phyloP scores from a whole-genome alignment of 2,329 filamentous ascomycete genomes.

The Bimuria novae-zelandiae region DNA sequence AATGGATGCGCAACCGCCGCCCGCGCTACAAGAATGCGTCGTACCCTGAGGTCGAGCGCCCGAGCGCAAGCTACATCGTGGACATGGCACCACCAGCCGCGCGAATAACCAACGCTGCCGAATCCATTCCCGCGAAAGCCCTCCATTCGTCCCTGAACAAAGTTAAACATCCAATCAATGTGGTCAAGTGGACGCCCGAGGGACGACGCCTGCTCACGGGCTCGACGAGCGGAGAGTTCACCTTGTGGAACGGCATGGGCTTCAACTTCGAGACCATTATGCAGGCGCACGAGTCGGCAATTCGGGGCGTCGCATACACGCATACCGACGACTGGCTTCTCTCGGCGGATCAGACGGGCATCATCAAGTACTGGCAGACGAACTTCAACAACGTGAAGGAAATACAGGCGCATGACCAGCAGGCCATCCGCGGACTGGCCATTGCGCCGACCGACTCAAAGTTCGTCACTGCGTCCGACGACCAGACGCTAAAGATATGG shows the following conservation, averaged over 20 bases:
- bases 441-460: conserved; percentile 95
- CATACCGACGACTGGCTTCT: conserved; percentile 97
- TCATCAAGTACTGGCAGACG: conserved; percentile 98
- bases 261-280: conserved; percentile 99
- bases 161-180: conserved; percentile 95
- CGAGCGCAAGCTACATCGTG: conserved; percentile 85
- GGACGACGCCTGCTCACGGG: conserved; percentile 89
- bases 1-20: conserved; percentile 86
- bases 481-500: conserved; percentile 91
- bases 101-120: conserved; percentile 72
- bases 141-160: conserved; percentile 98
- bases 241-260: conserved; percentile 96
- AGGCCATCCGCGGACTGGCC: conserved; percentile 87
- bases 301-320: conserved; percentile 83
- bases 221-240: conserved; percentile 96
- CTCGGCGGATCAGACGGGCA: conserved; percentile 91
- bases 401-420: conserved; percentile 79
- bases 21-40: conserved; percentile 75
- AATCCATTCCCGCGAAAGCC: conserved; percentile 91
- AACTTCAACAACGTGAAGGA: conserved; percentile 99
- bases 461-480: conserved; percentile 94
- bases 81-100: conserved; percentile 89
- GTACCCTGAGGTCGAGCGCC: conserved; percentile 77
- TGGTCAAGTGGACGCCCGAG: conserved; percentile 97
- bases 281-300: conserved; percentile 91